Base-by-base conservation (phyloP, 306 rosid genomes). In the Trifolium subterraneum region DNA sequence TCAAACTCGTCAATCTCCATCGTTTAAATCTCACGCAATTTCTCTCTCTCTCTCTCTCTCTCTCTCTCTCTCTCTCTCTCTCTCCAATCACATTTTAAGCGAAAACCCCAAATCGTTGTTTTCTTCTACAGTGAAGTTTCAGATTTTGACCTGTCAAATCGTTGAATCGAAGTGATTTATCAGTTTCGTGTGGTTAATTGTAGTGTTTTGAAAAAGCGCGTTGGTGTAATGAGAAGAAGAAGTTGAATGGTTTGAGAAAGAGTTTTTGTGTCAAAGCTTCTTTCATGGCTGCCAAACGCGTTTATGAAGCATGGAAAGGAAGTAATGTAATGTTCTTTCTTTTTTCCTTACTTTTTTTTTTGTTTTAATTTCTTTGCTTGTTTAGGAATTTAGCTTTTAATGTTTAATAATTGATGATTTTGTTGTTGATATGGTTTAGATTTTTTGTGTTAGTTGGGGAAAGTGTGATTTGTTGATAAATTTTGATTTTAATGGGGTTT, bases 231-330 rank as follows among this genome's bases (percentile, higher is more conserved):
- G 92, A 84, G 73, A 74, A 76, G 63, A 45, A 69, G 54, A 73
- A 68, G 69, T 71, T 75, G 81, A 62, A 80, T 80, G 79, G 55
- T 80, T 4, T 69, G 56, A 70, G 66, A 19, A 47, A 23, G 56
- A 38, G 80, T 64, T 78, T 42, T 44, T 65, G 70, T 55, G 18
- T 10, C 14, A 20, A 18, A 63, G 68, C 79, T 75, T 76, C 64
- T 76, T 76, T 70, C 70, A 93, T 93, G 97, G 96, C 96, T 33
- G 84, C 83, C 18, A 86, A 86, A 86, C 98, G 96, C 83, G 90
- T 90, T 55, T 90, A 88, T 79, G 83, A 93, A 88, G 88, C 85
- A 79, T 93, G 98, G 97, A 90, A 88, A 88, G 97, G 97, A 81
- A 88, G 91, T 84, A 93, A 93, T 80, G 98, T 20, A 80, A 88